phyloP scores from a whole-genome alignment of 2,329 filamentous ascomycete genomes.

The Penicillium vulpinum region DNA sequence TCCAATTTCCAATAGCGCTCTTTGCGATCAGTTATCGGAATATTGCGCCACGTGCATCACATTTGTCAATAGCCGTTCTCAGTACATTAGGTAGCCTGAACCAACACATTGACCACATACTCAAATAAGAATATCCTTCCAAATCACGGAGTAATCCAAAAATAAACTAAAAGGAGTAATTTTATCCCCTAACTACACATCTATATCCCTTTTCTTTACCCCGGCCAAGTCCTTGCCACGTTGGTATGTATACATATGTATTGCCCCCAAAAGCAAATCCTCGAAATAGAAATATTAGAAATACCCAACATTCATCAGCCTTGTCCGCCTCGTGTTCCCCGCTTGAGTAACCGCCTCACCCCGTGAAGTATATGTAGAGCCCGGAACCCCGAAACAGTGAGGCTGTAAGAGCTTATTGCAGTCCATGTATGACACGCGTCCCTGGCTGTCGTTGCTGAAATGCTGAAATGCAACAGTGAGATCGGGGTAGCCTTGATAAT shows the following conservation, averaged over 20 bases:
- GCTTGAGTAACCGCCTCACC: not conserved
- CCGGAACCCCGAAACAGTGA: not conserved
- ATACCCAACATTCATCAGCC: conserved; percentile 9
- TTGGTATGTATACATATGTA: conserved; percentile 8
- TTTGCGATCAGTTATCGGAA: not conserved
- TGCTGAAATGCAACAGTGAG: conserved; percentile 2
- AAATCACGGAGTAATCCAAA: not conserved
- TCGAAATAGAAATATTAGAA: conserved; percentile 7
- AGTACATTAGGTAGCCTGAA: conserved; percentile 8
- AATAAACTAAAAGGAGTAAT: not conserved
- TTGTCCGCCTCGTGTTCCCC: conserved; percentile 12
- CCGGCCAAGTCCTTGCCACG: conserved; percentile 1
- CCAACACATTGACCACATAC: conserved; percentile 1
- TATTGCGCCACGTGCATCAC: conserved; percentile 4
- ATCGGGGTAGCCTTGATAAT: not conserved
- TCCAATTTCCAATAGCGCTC: not conserved
- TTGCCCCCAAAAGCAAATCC: not conserved
- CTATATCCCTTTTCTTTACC: not conserved
- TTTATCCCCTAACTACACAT: not conserved
- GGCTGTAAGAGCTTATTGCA: conserved; percentile 9
- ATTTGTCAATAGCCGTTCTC: conserved; percentile 2
- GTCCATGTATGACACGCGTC: not conserved
- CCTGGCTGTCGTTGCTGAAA: not conserved
- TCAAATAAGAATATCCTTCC: not conserved
- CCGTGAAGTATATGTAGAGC: not conserved